A percentile compares a stretch with the other conserved stretches of the same genome.
phyloP scores from a whole-genome alignment of 2,329 filamentous ascomycete species.

The Bipolaris cookei region DNA sequence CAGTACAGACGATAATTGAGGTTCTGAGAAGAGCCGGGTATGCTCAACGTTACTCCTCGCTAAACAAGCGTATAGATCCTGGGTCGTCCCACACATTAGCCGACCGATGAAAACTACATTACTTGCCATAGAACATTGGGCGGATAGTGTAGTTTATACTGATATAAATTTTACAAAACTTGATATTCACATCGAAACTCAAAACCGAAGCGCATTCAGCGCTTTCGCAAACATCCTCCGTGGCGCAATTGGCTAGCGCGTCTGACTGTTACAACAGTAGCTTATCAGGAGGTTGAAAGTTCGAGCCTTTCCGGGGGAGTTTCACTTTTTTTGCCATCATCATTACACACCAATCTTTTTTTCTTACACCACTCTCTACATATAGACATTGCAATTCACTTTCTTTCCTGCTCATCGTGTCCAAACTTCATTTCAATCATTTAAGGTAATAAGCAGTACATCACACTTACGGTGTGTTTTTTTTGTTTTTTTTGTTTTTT shows the following conservation, averaged over 20 bases:
- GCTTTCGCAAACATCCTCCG: constrained; percentile 36
- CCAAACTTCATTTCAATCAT: no score
- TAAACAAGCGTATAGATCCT: not conserved
- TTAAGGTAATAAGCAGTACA: no score
- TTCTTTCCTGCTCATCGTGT: not conserved
- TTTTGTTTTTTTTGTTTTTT: no score
- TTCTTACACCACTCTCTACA: no score
- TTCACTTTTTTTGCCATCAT: constrained; percentile 18
- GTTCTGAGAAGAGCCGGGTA: not conserved
- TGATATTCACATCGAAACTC: constrained; percentile 8
- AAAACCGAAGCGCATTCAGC: constrained; percentile 18
- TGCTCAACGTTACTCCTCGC: not conserved
- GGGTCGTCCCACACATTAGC: not conserved
- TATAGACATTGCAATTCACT: not conserved
- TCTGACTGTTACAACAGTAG: constrained; percentile 60
- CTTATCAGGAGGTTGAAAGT: constrained; percentile 35
- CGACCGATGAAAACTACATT: no score
- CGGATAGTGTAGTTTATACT: accelerated
- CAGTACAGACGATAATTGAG: not conserved
- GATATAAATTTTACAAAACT: not conserved
- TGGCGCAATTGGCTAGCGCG: constrained; percentile 63
- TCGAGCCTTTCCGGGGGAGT: constrained; percentile 39
- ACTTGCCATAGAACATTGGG: not conserved
- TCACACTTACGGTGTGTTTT: no score
- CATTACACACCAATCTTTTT: no score